Percentiles rank a stretch among this genome's conserved stretches.
phyloP scores from a whole-genome alignment of 805 yeast species.

The Candida sakaeoensis region DNA sequence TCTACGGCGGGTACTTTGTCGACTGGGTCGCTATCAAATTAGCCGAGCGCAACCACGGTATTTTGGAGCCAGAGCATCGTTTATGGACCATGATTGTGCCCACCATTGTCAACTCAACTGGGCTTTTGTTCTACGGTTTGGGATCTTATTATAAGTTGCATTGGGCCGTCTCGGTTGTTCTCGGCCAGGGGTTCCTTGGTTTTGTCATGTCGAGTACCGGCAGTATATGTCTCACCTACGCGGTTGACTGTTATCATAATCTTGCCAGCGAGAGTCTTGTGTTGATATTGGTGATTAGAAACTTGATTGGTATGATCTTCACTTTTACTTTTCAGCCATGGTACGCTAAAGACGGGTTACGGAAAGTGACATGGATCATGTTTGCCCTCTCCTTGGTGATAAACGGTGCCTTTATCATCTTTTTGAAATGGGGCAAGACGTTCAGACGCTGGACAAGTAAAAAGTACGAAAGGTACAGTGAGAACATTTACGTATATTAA shows the following conservation, averaged over 20 bases:
- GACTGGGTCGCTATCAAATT: conserved; percentile 32
- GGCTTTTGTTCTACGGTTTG: conserved; percentile 43
- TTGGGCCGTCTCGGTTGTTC: conserved; percentile 42
- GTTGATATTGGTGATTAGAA: conserved; percentile 29
- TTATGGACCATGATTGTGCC: conserved; percentile 35
- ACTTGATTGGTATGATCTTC: conserved; percentile 40
- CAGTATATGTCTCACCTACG: conserved; percentile 41
- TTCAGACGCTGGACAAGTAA: conserved; percentile 33
- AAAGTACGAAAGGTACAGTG: conserved; percentile 11
- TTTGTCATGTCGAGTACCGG: conserved; percentile 46
- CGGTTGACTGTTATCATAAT: conserved; percentile 40
- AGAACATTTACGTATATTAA: background rate
- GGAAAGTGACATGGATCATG: conserved; percentile 42
- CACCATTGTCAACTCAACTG: conserved; percentile 38
- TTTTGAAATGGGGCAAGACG: conserved; percentile 40
- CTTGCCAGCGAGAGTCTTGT: conserved; percentile 42
- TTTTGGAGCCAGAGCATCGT: conserved; percentile 28
- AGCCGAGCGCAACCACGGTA: conserved; percentile 27
- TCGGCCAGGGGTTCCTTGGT: conserved; percentile 45
- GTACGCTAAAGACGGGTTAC: conserved; percentile 38
- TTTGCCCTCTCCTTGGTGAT: conserved; percentile 39
- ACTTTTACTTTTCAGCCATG: conserved; percentile 47
- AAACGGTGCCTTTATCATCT: conserved; percentile 36
- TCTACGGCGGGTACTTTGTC: conserved; percentile 43
- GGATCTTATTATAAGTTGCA: conserved; percentile 30